Percentiles rank a stretch among this genome's conserved stretches.
Conservation (phyloP, 2,329 filamentous ascomycete genomes). For the Alternaria alternata region DNA sequence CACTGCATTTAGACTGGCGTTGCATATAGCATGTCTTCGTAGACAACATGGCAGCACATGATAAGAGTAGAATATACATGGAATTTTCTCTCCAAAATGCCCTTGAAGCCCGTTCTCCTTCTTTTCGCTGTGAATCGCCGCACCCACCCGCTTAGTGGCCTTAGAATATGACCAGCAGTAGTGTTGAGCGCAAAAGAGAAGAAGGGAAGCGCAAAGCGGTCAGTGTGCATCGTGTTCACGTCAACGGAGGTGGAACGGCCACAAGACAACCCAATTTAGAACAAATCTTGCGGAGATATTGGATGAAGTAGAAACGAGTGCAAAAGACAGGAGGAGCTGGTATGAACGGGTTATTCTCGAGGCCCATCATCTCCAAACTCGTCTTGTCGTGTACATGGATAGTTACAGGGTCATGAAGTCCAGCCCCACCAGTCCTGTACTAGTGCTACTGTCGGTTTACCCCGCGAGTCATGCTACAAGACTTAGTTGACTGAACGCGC, state of each 20-base stretch:
- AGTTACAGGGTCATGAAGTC: neutral
- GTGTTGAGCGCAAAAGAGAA: too few species aligned
- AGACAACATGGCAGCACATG: neutral
- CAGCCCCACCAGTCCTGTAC: neutral
- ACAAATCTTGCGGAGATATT: too few species aligned
- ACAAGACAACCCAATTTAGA: too few species aligned
- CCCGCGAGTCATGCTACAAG: neutral
- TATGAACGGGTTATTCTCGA: neutral
- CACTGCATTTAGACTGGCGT: constrained; percentile 16
- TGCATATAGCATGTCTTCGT: neutral
- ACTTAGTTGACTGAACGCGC: too few species aligned
- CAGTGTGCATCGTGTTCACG: too few species aligned
- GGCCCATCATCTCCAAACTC: neutral
- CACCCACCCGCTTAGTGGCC: too few species aligned
- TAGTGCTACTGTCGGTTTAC: neutral
- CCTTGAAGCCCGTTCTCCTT: neutral
- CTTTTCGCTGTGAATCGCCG: neutral
- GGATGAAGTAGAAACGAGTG: neutral
- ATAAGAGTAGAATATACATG: neutral
- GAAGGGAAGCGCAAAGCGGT: too few species aligned
- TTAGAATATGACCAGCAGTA: too few species aligned
- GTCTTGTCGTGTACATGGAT: neutral
- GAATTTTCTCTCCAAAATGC: neutral
- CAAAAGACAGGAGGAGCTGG: neutral
- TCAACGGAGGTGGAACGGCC: too few species aligned